These are phyloP conservation scores for Oemleria cerasiformis DNA, from an alignment of 306 rosid species.

Conservation along the genomic window DNA sequence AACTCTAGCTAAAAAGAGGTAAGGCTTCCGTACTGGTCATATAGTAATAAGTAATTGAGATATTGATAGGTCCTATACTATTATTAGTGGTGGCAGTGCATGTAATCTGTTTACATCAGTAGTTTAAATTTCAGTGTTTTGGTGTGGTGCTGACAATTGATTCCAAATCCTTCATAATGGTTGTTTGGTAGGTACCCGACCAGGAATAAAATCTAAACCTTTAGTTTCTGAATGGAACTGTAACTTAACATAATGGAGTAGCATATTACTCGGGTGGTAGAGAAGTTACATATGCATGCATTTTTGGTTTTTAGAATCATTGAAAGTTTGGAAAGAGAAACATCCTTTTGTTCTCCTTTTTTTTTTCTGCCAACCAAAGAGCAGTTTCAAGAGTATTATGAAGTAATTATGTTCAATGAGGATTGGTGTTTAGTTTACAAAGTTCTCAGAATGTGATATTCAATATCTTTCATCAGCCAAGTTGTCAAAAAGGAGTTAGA, in stretches of 20 bases:
- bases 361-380: neutral
- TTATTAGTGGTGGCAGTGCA: neutral
- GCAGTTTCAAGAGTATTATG: neutral
- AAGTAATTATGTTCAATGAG: neutral
- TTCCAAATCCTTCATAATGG: neutral
- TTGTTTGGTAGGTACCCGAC: neutral
- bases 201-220: neutral
- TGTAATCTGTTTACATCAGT: neutral
- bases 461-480: neutral
- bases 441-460: neutral
- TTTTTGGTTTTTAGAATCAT: neutral
- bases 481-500: neutral
- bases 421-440: neutral
- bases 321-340: neutral
- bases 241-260: neutral
- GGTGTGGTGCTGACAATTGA: neutral
- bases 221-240: neutral
- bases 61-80: neutral
- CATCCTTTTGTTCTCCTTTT: neutral
- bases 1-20: neutral
- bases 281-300: neutral
- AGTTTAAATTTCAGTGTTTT: neutral
- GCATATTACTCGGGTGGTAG: neutral
- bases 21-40: neutral
- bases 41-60: neutral